phyloP scores from a whole-genome alignment of 257 asterid species.

The Nicotiana knightiana region DNA sequence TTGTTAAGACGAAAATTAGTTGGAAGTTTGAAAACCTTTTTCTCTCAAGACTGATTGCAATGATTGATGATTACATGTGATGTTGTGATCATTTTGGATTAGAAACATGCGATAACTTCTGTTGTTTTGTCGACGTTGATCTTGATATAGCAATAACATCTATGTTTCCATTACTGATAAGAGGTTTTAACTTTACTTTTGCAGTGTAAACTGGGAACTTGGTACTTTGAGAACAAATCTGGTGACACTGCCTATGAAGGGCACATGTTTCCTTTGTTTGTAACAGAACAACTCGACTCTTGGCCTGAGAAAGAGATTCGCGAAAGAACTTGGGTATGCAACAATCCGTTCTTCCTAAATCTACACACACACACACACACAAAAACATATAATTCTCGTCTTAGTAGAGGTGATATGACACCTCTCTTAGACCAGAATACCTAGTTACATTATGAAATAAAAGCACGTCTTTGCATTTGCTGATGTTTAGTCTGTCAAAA shows the following conservation, averaged over 20 bases:
- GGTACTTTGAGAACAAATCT: slow-evolving; percentile 65
- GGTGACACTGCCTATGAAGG: slow-evolving; percentile 45
- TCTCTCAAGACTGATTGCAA: not conserved
- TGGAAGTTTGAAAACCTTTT: too few relatives aligned
- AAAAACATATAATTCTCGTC: not conserved
- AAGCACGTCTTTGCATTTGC: not conserved
- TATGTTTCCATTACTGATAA: not conserved
- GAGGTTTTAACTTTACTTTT: not conserved
- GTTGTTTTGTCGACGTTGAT: not conserved
- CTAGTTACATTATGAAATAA: not conserved
- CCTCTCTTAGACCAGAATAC: not conserved
- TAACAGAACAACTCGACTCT: slow-evolving; percentile 61
- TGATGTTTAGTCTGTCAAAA: not conserved
- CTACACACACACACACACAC: too few relatives aligned
- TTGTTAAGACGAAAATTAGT: too few relatives aligned
- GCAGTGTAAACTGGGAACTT: slow-evolving; percentile 59
- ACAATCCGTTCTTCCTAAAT: not conserved
- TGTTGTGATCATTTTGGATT: not conserved
- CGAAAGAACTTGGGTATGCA: slow-evolving; percentile 67
- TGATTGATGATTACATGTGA: not conserved
- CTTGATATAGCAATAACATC: not conserved
- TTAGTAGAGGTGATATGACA: not conserved
- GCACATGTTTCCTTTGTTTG: slow-evolving; percentile 74
- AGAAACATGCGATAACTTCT: not conserved
- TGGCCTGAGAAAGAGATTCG: slow-evolving; percentile 93